Evolutionary conservation across 2,329 filamentous ascomycete species (phyloP).

Genomic region (Aspergillus sp.): DNA sequence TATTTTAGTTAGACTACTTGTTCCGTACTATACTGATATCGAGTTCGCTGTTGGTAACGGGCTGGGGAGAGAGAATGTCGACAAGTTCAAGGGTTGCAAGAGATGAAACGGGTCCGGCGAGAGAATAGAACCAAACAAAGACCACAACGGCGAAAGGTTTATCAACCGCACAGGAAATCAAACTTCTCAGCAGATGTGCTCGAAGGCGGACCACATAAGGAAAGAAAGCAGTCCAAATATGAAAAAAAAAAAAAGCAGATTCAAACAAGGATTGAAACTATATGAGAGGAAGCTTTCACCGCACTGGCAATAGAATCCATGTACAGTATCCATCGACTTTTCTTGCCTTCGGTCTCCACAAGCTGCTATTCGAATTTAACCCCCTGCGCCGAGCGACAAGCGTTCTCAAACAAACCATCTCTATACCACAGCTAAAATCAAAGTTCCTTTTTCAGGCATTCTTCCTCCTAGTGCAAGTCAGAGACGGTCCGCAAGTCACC

Average conservation of each 20-base stretch:
- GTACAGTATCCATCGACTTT: constrained; percentile 21
- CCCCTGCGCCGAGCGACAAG: constrained; percentile 21
- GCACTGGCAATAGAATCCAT: constrained; percentile 21
- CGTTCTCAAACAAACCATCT: constrained; percentile 31
- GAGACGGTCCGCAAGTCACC: constrained; percentile 38
- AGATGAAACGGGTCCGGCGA: constrained; percentile 8
- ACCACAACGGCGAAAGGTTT: constrained; percentile 6
- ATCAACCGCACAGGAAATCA: constrained; percentile 11
- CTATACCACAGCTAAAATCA: constrained; percentile 42
- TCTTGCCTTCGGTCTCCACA: constrained; percentile 16
- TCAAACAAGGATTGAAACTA: constrained; percentile 26
- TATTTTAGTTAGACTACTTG: constrained; percentile 11
- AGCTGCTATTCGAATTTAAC: constrained; percentile 18
- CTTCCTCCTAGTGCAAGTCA: constrained; percentile 41
- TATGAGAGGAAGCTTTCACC: constrained; percentile 25
- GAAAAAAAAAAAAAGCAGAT: constrained; percentile 27
- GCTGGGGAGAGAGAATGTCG: constrained; percentile 8
- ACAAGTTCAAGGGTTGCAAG: constrained; percentile 7
- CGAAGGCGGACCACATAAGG: constrained; percentile 18
- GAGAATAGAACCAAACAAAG: constrained; percentile 7
- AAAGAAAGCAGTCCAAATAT: constrained; percentile 20
- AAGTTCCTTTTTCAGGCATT: constrained; percentile 42
- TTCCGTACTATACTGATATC: constrained; percentile 16
- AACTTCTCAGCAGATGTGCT: constrained; percentile 11
- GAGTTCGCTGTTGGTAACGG: constrained; percentile 13